Evolutionary conservation across 2,329 filamentous ascomycete genomes (phyloP).

Genomic region (Tolypocladium inflatum): DNA sequence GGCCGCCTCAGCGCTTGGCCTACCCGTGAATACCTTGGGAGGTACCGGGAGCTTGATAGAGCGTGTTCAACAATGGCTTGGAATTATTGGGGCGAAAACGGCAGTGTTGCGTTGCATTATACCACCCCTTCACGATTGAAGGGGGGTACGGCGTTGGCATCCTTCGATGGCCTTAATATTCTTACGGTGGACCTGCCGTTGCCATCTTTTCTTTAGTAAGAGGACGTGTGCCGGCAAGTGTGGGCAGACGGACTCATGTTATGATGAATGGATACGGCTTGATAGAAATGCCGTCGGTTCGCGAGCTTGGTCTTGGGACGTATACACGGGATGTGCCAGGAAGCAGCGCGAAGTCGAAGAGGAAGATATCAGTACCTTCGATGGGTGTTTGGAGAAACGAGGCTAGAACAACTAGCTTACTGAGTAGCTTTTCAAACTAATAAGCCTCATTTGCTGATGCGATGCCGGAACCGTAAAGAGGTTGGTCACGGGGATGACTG

Average conservation of each 20-base stretch:
- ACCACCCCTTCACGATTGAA: not conserved
- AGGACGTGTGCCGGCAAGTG: not conserved
- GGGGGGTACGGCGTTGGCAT: not conserved
- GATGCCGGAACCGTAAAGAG: too few relatives aligned
- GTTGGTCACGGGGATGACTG: too few relatives aligned
- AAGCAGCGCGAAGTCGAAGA: not conserved
- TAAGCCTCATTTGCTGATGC: too few relatives aligned
- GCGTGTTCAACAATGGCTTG: not conserved
- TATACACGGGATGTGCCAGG: not conserved
- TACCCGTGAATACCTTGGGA: not conserved
- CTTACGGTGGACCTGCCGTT: not conserved
- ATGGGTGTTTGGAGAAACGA: not conserved
- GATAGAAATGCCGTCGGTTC: not conserved
- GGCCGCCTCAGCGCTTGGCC: not conserved
- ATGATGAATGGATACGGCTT: not conserved
- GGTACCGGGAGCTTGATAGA: not conserved
- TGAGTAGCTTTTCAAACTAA: not conserved
- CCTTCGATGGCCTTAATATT: not conserved
- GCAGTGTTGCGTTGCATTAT: not conserved
- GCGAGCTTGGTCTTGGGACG: not conserved
- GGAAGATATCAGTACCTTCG: not conserved
- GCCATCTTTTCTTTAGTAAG: not conserved
- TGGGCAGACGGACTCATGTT: not conserved
- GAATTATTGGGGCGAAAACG: too few relatives aligned
- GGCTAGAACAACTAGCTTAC: too few relatives aligned